Conservation (phyloP, 2,329 filamentous ascomycete species). For the Thielaviopsis ethacetica region DNA sequence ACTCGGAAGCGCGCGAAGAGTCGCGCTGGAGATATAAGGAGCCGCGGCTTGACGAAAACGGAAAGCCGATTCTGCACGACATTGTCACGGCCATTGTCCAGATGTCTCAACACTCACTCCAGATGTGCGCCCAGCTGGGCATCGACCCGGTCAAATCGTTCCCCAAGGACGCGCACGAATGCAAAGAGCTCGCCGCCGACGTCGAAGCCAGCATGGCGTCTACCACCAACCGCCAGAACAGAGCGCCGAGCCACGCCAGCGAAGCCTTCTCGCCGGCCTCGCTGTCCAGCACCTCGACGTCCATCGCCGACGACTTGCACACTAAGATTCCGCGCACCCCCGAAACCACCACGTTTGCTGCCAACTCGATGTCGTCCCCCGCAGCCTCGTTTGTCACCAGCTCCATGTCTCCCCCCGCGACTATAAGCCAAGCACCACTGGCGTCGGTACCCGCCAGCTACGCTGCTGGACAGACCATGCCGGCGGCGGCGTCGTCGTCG, state of each 20-base stretch:
- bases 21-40: conserved; percentile 47
- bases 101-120: conserved; percentile 6
- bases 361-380: too few species aligned
- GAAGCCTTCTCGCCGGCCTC: background rate
- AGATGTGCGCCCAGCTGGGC: conserved; percentile 6
- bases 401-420: background rate
- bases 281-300: background rate
- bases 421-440: too few species aligned
- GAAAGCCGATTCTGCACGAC: conserved; percentile 47
- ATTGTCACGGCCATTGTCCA: conserved; percentile 26
- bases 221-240: too few species aligned
- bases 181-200: conserved; percentile 3
- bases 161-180: conserved; percentile 3
- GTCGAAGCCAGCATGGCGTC: background rate
- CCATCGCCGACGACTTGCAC: too few species aligned
- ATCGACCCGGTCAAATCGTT: conserved; percentile 6
- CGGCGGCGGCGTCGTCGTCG: too few species aligned
- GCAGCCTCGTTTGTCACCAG: background rate
- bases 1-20: conserved; percentile 42
- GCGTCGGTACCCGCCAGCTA: too few species aligned
- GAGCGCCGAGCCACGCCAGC: background rate
- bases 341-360: too few species aligned
- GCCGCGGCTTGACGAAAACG: conserved; percentile 45
- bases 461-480: too few species aligned
- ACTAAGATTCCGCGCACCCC: too few species aligned